Percentiles rank a stretch among this genome's conserved stretches.
Conservation (phyloP, 2,329 filamentous ascomycete species). For the Aspergillus tubingensis region DNA sequence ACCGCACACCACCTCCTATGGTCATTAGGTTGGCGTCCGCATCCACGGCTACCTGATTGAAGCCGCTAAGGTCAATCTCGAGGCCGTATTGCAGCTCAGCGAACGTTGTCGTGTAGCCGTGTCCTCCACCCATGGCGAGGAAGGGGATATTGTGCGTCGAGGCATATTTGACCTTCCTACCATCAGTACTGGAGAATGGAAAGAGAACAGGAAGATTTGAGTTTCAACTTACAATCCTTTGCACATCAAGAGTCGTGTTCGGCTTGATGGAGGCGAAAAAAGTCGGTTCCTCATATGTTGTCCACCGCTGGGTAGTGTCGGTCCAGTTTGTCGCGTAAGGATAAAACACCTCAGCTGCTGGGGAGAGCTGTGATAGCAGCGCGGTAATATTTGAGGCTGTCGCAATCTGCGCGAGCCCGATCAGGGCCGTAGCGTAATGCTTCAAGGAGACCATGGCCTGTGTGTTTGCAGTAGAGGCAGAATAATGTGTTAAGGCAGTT, state of each 20-base stretch:
- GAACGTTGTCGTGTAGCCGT: background rate
- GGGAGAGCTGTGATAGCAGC: background rate
- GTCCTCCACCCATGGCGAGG: background rate
- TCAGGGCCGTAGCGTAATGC: too few relatives aligned
- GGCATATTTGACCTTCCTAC: background rate
- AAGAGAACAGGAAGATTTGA: background rate
- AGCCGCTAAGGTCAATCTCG: slow-evolving; percentile 8
- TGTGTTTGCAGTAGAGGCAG: too few relatives aligned
- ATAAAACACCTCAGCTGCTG: background rate
- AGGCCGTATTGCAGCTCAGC: background rate
- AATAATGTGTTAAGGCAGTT: too few relatives aligned
- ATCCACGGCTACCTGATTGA: background rate
- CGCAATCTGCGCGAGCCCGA: too few relatives aligned
- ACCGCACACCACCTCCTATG: background rate
- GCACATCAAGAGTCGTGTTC: background rate
- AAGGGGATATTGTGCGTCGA: slow-evolving; percentile 1
- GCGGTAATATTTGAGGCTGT: too few relatives aligned
- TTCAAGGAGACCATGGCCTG: too few relatives aligned
- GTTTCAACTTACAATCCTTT: background rate
- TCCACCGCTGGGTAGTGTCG: background rate
- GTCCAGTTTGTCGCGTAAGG: background rate
- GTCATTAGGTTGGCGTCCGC: background rate
- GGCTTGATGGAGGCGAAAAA: background rate
- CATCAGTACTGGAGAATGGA: too few relatives aligned
- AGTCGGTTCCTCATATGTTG: background rate